phyloP scores from a whole-genome alignment of 306 rosid species.

The Sophora flavescens region DNA sequence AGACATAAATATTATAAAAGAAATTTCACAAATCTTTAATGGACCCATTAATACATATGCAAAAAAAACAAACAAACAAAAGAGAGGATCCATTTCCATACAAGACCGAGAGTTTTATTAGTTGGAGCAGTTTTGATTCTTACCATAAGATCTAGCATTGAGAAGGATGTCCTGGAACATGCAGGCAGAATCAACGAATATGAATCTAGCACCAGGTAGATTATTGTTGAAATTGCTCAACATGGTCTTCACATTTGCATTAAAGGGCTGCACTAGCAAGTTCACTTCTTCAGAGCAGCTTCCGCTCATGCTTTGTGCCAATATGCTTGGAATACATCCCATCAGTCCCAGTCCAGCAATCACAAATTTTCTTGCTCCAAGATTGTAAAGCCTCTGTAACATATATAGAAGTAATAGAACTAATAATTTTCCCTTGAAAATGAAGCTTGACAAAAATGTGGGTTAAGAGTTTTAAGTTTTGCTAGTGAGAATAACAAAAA shows the following conservation, averaged over 20 bases:
- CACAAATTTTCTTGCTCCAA: slow-evolving; percentile 87
- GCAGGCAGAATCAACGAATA: slow-evolving; percentile 56
- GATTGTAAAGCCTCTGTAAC: slow-evolving; percentile 77
- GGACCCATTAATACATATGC: too few species aligned
- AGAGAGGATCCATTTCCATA: too few species aligned
- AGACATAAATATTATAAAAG: too few species aligned
- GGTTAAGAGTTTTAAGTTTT: neutral
- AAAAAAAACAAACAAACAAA: too few species aligned
- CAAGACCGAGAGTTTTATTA: neutral
- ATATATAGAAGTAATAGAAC: neutral
- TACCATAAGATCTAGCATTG: slow-evolving; percentile 73
- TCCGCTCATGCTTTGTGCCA: slow-evolving; percentile 76
- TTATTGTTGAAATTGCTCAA: slow-evolving; percentile 61
- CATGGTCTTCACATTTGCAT: slow-evolving; percentile 77
- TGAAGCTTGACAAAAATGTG: neutral
- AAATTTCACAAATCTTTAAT: too few species aligned
- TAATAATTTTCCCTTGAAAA: neutral
- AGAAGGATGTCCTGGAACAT: slow-evolving; percentile 72
- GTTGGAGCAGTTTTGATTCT: slow-evolving; percentile 2
- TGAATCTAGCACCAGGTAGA: slow-evolving; percentile 76
- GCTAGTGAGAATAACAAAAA: too few species aligned
- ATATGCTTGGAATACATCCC: slow-evolving; percentile 94
- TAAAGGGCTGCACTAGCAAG: slow-evolving; percentile 73
- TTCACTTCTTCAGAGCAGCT: slow-evolving; percentile 80
- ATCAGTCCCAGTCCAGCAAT: slow-evolving; percentile 72